Base-by-base conservation (phyloP, 2,329 filamentous ascomycete genomes). In the Setomelanomma holmii region DNA sequence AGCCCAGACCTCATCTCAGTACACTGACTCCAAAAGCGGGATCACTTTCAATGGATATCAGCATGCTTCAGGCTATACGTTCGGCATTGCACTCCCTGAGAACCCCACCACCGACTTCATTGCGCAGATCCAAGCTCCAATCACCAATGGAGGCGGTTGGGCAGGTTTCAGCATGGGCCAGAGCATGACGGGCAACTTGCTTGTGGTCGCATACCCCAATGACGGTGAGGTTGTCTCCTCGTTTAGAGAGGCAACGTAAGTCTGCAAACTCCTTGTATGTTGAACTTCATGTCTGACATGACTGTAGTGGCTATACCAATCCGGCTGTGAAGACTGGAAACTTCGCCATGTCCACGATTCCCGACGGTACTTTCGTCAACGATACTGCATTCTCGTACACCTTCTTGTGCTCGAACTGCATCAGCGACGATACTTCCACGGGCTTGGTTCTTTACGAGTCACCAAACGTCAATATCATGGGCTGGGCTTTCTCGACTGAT, bases 171-270 rank as follows among this genome's bases (percentile, higher is more conserved):
- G 78, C 16, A 72, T 83, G 51, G 75, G 76, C 4, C 77, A 78
- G 6, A 67, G 72, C 40, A 85, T 85, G 82, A 66, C 75, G 27
- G 73, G 75, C 40, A 76, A 77, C 36, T 73, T 83, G 10, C 74
- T 85, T 7, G 67, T 84, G n/a, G 76, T 79, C 7, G 80, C 80
- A n/a, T 85, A 81, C 80, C 78, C 80, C 2, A 78, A 81, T 50
- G 78, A 76, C 2, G 75, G 78, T 36, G 68, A 79, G 19, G 71
- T 84, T 16, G 67, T 80, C 35, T 75, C 77, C 0, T 79, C 78
- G 0, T 79, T 82, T 60, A 74, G 80, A 6, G 71, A 77, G 46
- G 77, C 78, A 12, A 66, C 62, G 59, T 62, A 24, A 55, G 60
- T 58, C 5, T 3, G 36, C 38, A 39, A 30, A 16, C n/a, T 16